phyloP scores from a whole-genome alignment of 805 yeast species.

The Saturnispora galanensis region DNA sequence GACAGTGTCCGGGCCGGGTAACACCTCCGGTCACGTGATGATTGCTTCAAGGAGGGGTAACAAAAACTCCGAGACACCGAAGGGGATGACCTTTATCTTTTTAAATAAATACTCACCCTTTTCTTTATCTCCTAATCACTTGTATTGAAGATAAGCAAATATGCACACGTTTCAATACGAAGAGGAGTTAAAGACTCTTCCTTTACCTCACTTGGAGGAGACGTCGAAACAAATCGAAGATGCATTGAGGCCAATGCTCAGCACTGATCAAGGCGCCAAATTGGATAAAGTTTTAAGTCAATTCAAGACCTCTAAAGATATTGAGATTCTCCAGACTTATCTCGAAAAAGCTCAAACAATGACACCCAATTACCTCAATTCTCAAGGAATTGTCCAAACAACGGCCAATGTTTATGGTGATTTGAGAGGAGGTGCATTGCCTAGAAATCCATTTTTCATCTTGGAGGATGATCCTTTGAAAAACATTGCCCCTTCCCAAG shows the following conservation, averaged over 20 bases:
- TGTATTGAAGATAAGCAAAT: no score
- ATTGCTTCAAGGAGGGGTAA: no score
- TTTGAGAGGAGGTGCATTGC: conserved; percentile 55
- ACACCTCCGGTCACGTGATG: no score
- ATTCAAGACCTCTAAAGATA: conserved; percentile 34
- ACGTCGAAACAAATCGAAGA: conserved; percentile 44
- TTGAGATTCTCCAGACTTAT: conserved; percentile 44
- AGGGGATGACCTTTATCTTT: no score
- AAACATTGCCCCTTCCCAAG: conserved; percentile 48
- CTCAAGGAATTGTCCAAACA: conserved; percentile 34
- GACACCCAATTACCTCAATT: conserved; percentile 46
- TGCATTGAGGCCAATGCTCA: conserved; percentile 51
- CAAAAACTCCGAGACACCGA: no score
- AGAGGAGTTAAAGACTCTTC: conserved; percentile 42
- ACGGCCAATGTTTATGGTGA: conserved; percentile 56
- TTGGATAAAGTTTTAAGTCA: conserved; percentile 35
- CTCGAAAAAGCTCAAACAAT: conserved; percentile 35
- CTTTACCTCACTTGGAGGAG: conserved; percentile 46
- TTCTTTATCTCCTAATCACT: no score
- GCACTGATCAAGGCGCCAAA: conserved; percentile 39
- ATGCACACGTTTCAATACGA: conserved; percentile 29
- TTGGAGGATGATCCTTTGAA: conserved; percentile 66
- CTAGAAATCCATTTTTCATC: conserved; percentile 68
- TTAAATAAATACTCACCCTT: no score
- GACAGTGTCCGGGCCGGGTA: no score